These are phyloP conservation scores for Backusella westeae DNA, from an alignment of 192 early-diverging fungal genomes.

Conservation along the genomic window DNA sequence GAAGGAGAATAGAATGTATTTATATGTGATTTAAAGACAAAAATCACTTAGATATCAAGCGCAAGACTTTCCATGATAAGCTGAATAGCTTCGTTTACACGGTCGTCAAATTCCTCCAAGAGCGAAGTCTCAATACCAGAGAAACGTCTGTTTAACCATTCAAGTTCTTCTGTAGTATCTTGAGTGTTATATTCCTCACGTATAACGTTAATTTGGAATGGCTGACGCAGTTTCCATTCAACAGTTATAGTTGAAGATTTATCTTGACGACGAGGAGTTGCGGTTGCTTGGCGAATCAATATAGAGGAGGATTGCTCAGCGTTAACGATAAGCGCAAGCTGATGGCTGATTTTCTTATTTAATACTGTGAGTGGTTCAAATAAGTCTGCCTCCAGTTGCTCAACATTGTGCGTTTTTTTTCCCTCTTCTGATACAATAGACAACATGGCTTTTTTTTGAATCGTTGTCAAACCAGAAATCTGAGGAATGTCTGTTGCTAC, in stretches of 20 bases:
- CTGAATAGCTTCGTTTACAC: background rate
- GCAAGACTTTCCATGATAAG: slow-evolving; percentile 8
- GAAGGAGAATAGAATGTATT: background rate
- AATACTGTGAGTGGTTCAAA: slow-evolving; percentile 2
- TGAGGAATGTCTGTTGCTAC: slow-evolving; percentile 15
- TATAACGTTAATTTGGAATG: slow-evolving; percentile 12
- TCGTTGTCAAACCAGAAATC: background rate
- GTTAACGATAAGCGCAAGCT: slow-evolving; percentile 23
- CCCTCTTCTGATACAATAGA: background rate
- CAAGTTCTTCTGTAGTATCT: background rate
- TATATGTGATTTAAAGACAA: background rate
- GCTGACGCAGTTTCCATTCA: slow-evolving; percentile 17
- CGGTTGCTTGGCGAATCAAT: slow-evolving; percentile 18
- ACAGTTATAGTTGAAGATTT: slow-evolving; percentile 2
- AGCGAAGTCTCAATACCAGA: background rate
- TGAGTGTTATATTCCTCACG: background rate
- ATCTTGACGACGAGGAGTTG: background rate
- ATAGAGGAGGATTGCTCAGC: slow-evolving; percentile 17
- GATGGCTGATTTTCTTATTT: slow-evolving; percentile 22
- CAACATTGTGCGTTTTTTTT: background rate
- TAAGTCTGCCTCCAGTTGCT: background rate
- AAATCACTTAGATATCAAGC: background rate
- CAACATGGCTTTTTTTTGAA: background rate
- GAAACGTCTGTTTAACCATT: slow-evolving; percentile 2
- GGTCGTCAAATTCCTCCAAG: slow-evolving; percentile 6